These are phyloP conservation scores for Aspergillus sp. DNA, from an alignment of 2,329 filamentous ascomycete species.

Conservation along the genomic window DNA sequence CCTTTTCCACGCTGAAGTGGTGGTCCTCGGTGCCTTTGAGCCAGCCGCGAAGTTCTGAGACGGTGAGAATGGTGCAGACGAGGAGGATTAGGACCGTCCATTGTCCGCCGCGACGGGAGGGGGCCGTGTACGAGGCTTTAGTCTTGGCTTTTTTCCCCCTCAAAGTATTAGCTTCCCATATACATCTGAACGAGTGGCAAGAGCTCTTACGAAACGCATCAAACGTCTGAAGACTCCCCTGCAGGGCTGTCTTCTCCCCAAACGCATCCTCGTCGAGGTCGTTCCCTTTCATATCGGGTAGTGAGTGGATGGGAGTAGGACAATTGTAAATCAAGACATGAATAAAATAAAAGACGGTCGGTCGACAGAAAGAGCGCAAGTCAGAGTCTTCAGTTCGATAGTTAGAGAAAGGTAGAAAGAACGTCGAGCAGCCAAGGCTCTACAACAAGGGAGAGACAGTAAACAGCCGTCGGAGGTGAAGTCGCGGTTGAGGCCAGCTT, in stretches of 20 bases:
- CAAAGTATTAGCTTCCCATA: conserved; percentile 3
- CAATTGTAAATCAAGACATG: conserved; percentile 18
- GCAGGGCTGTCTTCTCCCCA: conserved; percentile 57
- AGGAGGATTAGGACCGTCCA: conserved; percentile 80
- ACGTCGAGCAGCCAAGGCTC: background rate
- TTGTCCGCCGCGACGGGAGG: conserved; percentile 78
- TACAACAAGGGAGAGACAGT: background rate
- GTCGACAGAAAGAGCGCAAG: conserved; percentile 2
- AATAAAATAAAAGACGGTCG: conserved; percentile 7
- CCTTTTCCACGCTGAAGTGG: conserved; percentile 89
- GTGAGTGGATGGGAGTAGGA: background rate
- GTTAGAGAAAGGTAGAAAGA: too few relatives aligned
- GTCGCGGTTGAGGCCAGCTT: conserved; percentile 19
- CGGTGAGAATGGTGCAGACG: conserved; percentile 65
- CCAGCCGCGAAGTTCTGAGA: conserved; percentile 73
- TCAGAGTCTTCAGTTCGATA: too few relatives aligned
- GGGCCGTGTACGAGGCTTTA: conserved; percentile 83
- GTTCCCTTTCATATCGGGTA: conserved; percentile 62
- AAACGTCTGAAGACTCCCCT: conserved; percentile 64
- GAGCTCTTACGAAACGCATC: conserved; percentile 81
- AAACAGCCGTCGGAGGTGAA: background rate
- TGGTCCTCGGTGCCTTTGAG: conserved; percentile 77
- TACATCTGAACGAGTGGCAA: background rate
- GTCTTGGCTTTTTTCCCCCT: conserved; percentile 60
- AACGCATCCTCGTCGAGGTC: conserved; percentile 71